Base-by-base conservation (phyloP, 345 rosid genomes). In the Noccaea bulbosa region DNA sequence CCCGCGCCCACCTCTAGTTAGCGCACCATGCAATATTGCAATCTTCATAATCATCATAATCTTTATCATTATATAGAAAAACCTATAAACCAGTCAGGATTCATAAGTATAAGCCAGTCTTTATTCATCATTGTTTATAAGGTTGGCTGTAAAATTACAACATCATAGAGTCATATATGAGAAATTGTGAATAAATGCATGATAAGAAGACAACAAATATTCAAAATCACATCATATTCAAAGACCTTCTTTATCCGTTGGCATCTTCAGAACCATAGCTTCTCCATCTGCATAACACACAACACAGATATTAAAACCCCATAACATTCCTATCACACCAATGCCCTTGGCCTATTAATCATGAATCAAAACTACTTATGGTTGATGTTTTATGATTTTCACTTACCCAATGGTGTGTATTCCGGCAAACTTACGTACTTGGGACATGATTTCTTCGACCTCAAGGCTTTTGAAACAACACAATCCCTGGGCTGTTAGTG, bases 381-480 rank as follows among this genome's bases (percentile, higher is more conserved):
- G 32, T 17, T 56, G 39, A 11, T 7, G 52, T 40, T 65, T 9
- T 14, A 49, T 66, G 54, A 41, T 15, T 20, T 61, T 62, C 17
- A 76, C 82, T 84, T 81, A 90, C 97, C 89, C 27, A 43, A 32
- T 27, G 93, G 78, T 2, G 61, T 79, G 68, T 72, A 82, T 69
- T 78, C 74, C 51, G 98, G 98, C 78, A 93, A 57, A 81, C 96
- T 87, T 63, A 93, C 82, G 69, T 88, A 93, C 63, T 81, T 72
- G 47, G 98, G 98, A 70, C 98, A 93, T 20, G 94, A 83, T 44
- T 84, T 82, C 58, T 61, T 82, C 8, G 82, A 80, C 3, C 74
- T 72, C 67, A 69, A 11, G 8, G 49, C 61, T 59, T 73, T 75
- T 43, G 78, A 62, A 60, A 45, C 62, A 20, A 71, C 75, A 72